Evolutionary conservation across 148 eudicot species (phyloP), one percentile per base, ranked within the genome.

Genomic region (Rhododendron vialii): DNA sequence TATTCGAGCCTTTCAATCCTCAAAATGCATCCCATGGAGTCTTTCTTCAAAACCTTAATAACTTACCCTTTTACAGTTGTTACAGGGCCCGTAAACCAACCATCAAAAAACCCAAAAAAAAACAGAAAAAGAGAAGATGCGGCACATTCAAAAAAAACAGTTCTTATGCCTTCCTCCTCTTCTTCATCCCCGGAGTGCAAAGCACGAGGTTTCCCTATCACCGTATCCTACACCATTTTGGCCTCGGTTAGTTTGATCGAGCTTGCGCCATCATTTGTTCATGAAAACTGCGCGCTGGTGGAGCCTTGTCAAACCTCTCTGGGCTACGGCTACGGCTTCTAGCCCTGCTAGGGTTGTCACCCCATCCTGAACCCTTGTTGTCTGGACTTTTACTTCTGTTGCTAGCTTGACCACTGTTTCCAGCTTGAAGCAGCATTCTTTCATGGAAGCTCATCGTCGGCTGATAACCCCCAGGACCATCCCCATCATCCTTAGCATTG

Each of bases 231-330:
- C 73, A 33, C 20, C 36, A 8, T 18, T 12, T 15, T 45, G 22
- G 36, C 48, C 24, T 36, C 20, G 82, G 45, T 45, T 84, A 26
- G 33, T 65, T n/a, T 10, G 76, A 51, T 45, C 91, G 90, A 69
- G 75, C 75, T 28, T 30, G 75, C 8, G 36, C 76, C 76, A 71
- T 71, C 98, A 93, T 92, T 82, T 87, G 78, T 82, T 96, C 87
- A 78, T 93, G 98, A 84, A 96, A 96, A 86, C 98, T 94, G 65
- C 86, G 84, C 35, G 35, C 88, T 7, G 82, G 59, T n/a, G 57
- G 51, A 77, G 30, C 93, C 53, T 92, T 90, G 59, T 90, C 93
- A 35, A 91, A 88, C 83, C 98, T 95, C 75, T 91, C 76, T 4
- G 76, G 92, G 84, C 96, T 93, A 24, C 92, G 92, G 84, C 96